Base-by-base conservation (phyloP, 2,329 filamentous ascomycete species). In the Ceratocystis lukuohia region DNA sequence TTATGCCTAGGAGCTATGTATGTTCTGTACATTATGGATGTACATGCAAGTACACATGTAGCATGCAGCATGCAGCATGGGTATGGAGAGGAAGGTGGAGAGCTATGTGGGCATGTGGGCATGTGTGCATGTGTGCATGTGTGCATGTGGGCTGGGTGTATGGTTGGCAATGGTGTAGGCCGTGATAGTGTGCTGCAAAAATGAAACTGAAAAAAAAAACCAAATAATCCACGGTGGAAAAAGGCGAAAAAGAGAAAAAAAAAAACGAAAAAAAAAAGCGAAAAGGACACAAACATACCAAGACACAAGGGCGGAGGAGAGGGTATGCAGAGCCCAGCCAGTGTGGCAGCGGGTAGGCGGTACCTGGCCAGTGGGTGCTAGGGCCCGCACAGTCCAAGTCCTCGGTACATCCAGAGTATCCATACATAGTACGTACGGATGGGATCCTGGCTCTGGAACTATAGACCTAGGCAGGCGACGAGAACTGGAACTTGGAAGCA, bases 351-450 rank as follows among this genome's bases (percentile, higher is more conserved):
- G 28, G 22, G 53, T 57, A 57, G 22, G 53, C 20, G 41, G 41
- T 63, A 63, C 61, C 61, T 63, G 12, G 20, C 41, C 44, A 30
- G 12, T 50, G 7, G 20, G 41, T 45, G 41, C 28, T 8, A 63
- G 41, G 41, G 61, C 44, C 61, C 41, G 61, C 61, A 63, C 61
- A 48, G 61, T 48, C 61, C 61, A 63, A 22, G 61, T 63, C 61
- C 12, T 25, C 25, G 61, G 61, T 63, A 63, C 61, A 46, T 57
- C 53, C 22, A 57, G 22, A 30, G 53, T 30, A 33, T 57, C 53
- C 53, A 57, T 57, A 57, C 53, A 57, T 57, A 30, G 53, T 15
- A 57, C 53, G 46, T 50, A 50, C 46, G 46, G 17, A 50, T 50
- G 46, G n/a, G 46, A 50, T 50, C 22, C 48, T 41, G 37, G 37